Conservation (phyloP, 768 basidiomycete species). For the Crepidotus variabilis region DNA sequence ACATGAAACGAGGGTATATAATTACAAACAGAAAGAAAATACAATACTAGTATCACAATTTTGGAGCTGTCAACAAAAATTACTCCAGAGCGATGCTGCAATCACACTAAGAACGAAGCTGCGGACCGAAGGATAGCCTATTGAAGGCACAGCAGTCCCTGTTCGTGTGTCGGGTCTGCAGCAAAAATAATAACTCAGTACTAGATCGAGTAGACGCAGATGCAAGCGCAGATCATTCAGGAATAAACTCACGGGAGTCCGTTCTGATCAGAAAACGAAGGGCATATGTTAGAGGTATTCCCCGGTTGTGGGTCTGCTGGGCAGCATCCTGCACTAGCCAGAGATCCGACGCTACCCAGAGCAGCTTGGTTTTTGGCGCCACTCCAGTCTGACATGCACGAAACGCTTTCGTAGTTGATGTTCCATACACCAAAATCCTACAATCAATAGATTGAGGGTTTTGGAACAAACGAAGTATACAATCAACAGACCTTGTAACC, state of each 20-base stretch:
- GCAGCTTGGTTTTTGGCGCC: slow-evolving; percentile 57
- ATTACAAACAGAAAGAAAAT: neutral
- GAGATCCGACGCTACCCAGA: slow-evolving; percentile 59
- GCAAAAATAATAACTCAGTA: neutral
- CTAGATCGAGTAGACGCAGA: neutral
- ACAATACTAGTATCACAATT: neutral
- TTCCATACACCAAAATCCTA: slow-evolving; percentile 91
- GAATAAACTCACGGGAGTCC: slow-evolving; percentile 53
- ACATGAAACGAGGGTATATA: neutral
- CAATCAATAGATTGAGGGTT: neutral
- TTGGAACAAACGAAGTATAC: neutral
- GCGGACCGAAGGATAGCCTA: neutral
- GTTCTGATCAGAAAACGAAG: slow-evolving; percentile 67
- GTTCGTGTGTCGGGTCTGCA: slow-evolving; percentile 35
- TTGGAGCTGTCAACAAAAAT: neutral
- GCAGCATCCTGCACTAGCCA: slow-evolving; percentile 66
- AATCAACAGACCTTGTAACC: slow-evolving; percentile 40
- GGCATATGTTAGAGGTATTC: slow-evolving; percentile 50
- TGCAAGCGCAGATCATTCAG: neutral
- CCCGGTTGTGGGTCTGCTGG: slow-evolving; percentile 60
- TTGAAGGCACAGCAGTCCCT: slow-evolving; percentile 4
- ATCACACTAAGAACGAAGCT: neutral
- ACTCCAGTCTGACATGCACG: slow-evolving; percentile 60
- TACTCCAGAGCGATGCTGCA: neutral
- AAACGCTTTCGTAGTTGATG: slow-evolving; percentile 61